Evolutionary conservation across 192 early-diverging fungal genomes (phyloP), one percentile per base, ranked within the genome.

Genomic region (Mortierella antarctica): DNA sequence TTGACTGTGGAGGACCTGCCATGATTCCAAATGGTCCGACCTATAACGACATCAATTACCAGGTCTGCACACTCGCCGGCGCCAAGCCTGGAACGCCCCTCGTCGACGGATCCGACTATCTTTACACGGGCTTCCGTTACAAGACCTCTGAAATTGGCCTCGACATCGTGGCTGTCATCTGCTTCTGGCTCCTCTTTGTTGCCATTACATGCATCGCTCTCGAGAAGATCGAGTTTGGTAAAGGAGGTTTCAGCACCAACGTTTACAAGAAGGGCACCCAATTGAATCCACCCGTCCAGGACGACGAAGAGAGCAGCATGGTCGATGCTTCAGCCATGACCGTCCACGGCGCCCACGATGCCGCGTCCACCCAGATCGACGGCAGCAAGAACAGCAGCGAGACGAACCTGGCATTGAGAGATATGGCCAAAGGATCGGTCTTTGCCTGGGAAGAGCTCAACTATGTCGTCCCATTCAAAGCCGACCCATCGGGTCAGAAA

Each of bases 391-490:
- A 31, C 31, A 31, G 31, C 31, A 31, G 31, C 31, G 31, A 31
- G 71, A 56, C 39, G 70, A 65, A 14, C 77, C 86, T 15, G 71
- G 70, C 20, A 74, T 83, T 49, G 74, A 82, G 47, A 69, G 77
- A 80, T n/a, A 72, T 80, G 77, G 65, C 73, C 50, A 85, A 83
- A 7, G 87, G 85, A 23, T 67, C 84, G 10, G 83, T 87, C 20
- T 85, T 90, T 50, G 86, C 87, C 39, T 93, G 91, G 92, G 77
- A 89, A 58, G 74, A 90, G 55, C 67, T 95, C 47, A 79, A 90
- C 62, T 96, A 94, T 75, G 83, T 86, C 20, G 93, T 94, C 2
- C 91, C 91, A 11, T 83, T 85, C 67, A 89, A 88, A 67, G 86
- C 77, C 42, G 76, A 80, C 40, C 69, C 69, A 3, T 72, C 77